Conservation (phyloP, 2,329 filamentous ascomycete species). For the Penicillium sp. region DNA sequence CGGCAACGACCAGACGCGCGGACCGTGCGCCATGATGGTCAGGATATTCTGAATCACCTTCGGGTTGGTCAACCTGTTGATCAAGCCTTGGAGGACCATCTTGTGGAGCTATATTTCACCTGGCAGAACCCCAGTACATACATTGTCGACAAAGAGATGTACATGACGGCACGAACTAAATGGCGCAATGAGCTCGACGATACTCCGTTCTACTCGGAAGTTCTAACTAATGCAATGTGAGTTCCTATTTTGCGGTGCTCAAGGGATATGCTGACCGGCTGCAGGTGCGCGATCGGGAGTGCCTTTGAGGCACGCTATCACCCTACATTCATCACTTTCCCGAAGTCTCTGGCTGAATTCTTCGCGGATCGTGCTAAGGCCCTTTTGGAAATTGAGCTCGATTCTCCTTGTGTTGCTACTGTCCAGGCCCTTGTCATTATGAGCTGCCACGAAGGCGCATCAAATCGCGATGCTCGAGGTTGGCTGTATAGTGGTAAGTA, state of each 20-base stretch:
- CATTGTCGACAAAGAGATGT: slow-evolving; percentile 40
- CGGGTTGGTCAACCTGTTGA: slow-evolving; percentile 37
- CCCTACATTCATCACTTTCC: slow-evolving; percentile 36
- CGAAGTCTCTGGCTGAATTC: slow-evolving; percentile 30
- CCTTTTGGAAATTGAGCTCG: slow-evolving; percentile 42
- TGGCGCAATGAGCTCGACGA: slow-evolving; percentile 34
- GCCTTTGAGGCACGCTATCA: slow-evolving; percentile 40
- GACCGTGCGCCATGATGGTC: slow-evolving; percentile 33
- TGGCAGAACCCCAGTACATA: slow-evolving; percentile 44
- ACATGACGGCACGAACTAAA: slow-evolving; percentile 27
- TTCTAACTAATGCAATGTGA: slow-evolving; percentile 37
- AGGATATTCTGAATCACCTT: slow-evolving; percentile 36
- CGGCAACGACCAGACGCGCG: slow-evolving; percentile 32
- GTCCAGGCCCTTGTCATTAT: slow-evolving; percentile 42
- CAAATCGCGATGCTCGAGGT: slow-evolving; percentile 38
- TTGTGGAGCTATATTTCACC: slow-evolving; percentile 41
- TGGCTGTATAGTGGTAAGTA: slow-evolving; percentile 41
- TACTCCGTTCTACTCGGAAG: slow-evolving; percentile 35
- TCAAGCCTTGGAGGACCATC: slow-evolving; percentile 37
- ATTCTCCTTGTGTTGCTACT: slow-evolving; percentile 42
- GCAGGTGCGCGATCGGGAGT: slow-evolving; percentile 37
- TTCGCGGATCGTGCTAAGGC: slow-evolving; percentile 39
- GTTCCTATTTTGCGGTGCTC: background rate
- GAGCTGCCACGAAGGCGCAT: slow-evolving; percentile 39
- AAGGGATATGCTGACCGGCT: background rate